Evolutionary conservation across 371 early-diverging fungal genomes (phyloP), one percentile per base, ranked within the genome.

Genomic region (Gilbertella persicaria): DNA sequence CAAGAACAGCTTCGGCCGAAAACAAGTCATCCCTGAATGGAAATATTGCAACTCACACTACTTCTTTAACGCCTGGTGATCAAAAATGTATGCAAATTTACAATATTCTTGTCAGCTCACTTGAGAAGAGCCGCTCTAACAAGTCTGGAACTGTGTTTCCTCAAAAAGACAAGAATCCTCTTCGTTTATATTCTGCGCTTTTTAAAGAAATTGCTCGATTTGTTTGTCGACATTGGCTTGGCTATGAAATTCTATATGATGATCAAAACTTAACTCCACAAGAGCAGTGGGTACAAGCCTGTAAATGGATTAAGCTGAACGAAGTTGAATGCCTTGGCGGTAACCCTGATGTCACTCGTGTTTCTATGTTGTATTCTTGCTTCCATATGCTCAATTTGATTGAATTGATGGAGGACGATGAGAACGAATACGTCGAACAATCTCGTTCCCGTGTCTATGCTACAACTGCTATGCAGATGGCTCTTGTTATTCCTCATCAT

Each of bases 271-370:
- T 53, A 9, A 50, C 45, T 1, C 50, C 53, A 26, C 64, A 71
- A 36, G 64, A 71, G 28, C 68, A 73, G 44, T 73, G 73, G 77
- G 62, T 60, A 2, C 68, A 60, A 37, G 66, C 58, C 0, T 69
- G 67, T 13, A 64, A 62, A 24, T 77, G 78, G 78, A 62, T 77
- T 41, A 71, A 73, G 29, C 43, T 77, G 16, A 71, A 69, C 53
- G 78, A 77, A 55, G 58, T 68, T 16, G 70, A 77, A 50, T 69
- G 70, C 42, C 61, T 74, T 9, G 78, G 78, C 41, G 75, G 76
- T 20, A 66, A 66, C 12, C 62, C 69, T 10, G 20, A 65, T 21
- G 53, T 62, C 1, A 53, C 66, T 13, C 55, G 66, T 8, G 16
- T 41, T 19, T 62, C 62, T 2, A 65, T 69, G 66, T 56, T 69